These are phyloP conservation scores for Phytopythium kandeliae DNA, from an alignment of 352 stramenopile species.

Conservation along the genomic window DNA sequence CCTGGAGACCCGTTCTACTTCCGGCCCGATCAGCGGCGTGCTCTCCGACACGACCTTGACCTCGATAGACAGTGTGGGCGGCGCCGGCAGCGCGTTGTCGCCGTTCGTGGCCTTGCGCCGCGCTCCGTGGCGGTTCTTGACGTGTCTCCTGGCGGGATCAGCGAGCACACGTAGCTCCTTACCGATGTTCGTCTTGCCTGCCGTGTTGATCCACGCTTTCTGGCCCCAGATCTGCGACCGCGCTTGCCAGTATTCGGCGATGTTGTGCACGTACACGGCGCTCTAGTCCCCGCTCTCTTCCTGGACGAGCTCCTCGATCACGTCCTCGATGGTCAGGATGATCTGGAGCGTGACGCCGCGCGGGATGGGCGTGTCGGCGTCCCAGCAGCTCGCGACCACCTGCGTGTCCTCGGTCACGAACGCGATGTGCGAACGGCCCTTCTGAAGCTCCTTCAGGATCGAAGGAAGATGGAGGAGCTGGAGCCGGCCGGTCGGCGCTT, in stretches of 20 bases:
- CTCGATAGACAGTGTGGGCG: slow-evolving; percentile 20
- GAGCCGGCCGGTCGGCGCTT: too few relatives aligned
- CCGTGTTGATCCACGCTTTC: slow-evolving; percentile 19
- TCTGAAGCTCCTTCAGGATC: slow-evolving; percentile 91
- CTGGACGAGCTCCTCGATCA: slow-evolving; percentile 90
- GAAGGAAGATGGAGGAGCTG: slow-evolving; percentile 5
- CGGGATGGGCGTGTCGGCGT: slow-evolving; percentile 32
- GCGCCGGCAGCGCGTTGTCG: background rate
- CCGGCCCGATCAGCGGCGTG: slow-evolving; percentile 28
- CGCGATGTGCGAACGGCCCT: slow-evolving; percentile 78
- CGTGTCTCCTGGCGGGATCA: slow-evolving; percentile 27
- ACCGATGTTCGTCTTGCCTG: slow-evolving; percentile 30
- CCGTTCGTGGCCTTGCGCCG: slow-evolving; percentile 5
- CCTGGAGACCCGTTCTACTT: background rate
- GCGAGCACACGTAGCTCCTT: slow-evolving; percentile 31
- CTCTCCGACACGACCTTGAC: slow-evolving; percentile 47
- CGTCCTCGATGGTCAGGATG: slow-evolving; percentile 92
- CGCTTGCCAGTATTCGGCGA: slow-evolving; percentile 54
- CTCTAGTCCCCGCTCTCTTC: slow-evolving; percentile 91
- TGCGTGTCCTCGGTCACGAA: slow-evolving; percentile 60
- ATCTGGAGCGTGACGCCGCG: slow-evolving; percentile 65
- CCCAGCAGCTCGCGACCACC: slow-evolving; percentile 50
- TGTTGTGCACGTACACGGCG: slow-evolving; percentile 65
- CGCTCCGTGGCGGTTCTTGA: slow-evolving; percentile 27
- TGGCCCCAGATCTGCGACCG: slow-evolving; percentile 16